Evolutionary conservation across 768 basidiomycete genomes (phyloP).

Genomic region (Neoboletus subvelutipes): DNA sequence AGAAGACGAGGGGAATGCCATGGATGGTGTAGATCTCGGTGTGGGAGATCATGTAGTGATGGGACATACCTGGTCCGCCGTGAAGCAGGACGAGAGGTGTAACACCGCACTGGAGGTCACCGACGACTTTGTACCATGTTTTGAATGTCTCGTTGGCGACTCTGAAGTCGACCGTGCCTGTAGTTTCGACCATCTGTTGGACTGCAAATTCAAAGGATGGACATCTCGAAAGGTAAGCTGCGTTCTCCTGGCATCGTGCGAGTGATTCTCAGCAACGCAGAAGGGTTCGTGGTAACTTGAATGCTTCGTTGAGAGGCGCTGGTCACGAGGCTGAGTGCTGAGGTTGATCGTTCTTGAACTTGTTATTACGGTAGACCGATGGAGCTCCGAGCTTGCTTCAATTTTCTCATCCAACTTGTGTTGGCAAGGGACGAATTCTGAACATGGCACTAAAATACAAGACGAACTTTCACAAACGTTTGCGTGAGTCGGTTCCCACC

Average conservation of each 20-base stretch:
- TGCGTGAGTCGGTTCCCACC: no score
- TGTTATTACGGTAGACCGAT: no score
- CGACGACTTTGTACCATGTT: constrained; percentile 44
- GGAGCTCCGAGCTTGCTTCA: no score
- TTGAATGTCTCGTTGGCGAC: constrained; percentile 27
- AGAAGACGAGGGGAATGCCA: constrained; percentile 43
- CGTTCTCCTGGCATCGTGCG: not conserved
- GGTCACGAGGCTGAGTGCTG: no score
- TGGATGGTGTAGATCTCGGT: constrained; percentile 28
- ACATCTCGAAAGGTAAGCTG: not conserved
- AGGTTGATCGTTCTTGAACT: no score
- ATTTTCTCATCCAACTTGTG: not conserved
- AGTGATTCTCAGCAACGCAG: not conserved
- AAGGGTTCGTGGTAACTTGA: not conserved
- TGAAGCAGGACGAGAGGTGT: constrained; percentile 39
- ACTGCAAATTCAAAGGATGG: not conserved
- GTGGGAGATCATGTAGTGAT: constrained; percentile 38
- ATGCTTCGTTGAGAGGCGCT: no score
- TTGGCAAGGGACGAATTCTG: not conserved
- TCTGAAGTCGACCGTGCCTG: constrained; percentile 16
- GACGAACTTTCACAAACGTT: no score
- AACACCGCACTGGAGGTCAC: constrained; percentile 31
- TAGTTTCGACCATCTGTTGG: constrained; percentile 14
- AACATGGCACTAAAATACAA: no score
- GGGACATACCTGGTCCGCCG: constrained; percentile 38